These are phyloP conservation scores for Dioscorea alata DNA, from an alignment of 106 monocot species.

Conservation along the genomic window DNA sequence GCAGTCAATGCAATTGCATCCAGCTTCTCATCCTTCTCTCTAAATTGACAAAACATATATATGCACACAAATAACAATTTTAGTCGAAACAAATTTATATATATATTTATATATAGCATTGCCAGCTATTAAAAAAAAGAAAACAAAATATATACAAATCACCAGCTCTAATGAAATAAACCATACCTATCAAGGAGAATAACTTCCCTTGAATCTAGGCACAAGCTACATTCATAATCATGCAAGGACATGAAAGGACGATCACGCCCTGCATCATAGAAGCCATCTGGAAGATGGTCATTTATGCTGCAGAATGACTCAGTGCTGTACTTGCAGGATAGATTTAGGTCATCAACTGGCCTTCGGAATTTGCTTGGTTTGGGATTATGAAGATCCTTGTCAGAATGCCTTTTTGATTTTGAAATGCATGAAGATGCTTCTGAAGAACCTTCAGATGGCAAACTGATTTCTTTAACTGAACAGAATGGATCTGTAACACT, in stretches of 20 bases:
- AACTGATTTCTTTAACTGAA: constrained; percentile 7
- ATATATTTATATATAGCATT: too few species aligned
- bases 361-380: constrained; percentile 71
- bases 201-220: constrained; percentile 80
- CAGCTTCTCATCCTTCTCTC: constrained; percentile 83
- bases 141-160: too few species aligned
- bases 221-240: constrained; percentile 45
- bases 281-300: constrained; percentile 91
- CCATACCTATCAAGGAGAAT: constrained; percentile 90
- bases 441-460: constrained; percentile 18
- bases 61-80: not conserved
- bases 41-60: constrained; percentile 25
- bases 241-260: constrained; percentile 66
- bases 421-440: constrained; percentile 28
- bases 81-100: too few species aligned
- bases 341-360: constrained; percentile 45
- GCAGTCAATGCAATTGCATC: constrained; percentile 82
- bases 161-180: not conserved
- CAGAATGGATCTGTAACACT: constrained; percentile 12
- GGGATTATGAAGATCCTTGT: constrained; percentile 68
- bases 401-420: constrained; percentile 75
- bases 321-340: constrained; percentile 70
- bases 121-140: too few species aligned
- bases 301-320: constrained; percentile 76
- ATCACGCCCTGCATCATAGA: constrained; percentile 98